phyloP scores from a whole-genome alignment of 192 early-diverging fungal species.

The Chytriomyces confervae region DNA sequence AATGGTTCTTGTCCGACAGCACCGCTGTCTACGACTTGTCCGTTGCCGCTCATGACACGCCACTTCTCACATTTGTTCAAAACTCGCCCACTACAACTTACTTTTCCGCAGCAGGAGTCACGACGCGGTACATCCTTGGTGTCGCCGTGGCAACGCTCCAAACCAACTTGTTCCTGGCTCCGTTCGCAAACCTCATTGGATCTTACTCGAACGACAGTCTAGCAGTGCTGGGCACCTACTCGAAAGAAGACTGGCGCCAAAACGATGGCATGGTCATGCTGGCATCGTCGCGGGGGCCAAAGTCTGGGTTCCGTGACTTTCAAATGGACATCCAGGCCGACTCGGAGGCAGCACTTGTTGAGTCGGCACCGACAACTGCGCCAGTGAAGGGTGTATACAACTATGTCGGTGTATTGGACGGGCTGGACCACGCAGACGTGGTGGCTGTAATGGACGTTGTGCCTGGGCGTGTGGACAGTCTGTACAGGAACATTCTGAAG shows the following conservation, averaged over 20 bases:
- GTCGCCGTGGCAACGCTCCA: constrained; percentile 4
- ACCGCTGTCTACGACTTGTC: constrained; percentile 34
- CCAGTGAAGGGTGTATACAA: constrained; percentile 26
- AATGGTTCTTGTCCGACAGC: constrained; percentile 23
- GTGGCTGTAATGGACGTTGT: constrained; percentile 22
- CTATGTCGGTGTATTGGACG: constrained; percentile 8
- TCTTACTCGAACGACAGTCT: constrained; percentile 29
- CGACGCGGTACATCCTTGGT: neutral
- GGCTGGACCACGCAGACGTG: constrained; percentile 16
- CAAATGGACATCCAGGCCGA: constrained; percentile 10
- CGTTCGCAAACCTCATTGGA: constrained; percentile 29
- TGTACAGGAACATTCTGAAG: constrained; percentile 30
- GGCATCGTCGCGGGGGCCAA: constrained; percentile 16
- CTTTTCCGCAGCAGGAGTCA: constrained; percentile 30
- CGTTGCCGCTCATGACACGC: neutral
- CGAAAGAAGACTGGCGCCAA: constrained; percentile 22
- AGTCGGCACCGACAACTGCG: neutral
- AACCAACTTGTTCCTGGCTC: constrained; percentile 20
- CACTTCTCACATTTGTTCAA: constrained; percentile 27
- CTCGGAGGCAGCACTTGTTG: neutral
- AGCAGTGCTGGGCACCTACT: neutral
- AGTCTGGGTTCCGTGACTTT: constrained; percentile 26
- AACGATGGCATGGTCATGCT: constrained; percentile 37
- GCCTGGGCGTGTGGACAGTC: constrained; percentile 17
- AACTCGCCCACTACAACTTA: constrained; percentile 29